Evolutionary conservation across 1,139 yeast species (phyloP).

Genomic region (Diutina rugosa): DNA sequence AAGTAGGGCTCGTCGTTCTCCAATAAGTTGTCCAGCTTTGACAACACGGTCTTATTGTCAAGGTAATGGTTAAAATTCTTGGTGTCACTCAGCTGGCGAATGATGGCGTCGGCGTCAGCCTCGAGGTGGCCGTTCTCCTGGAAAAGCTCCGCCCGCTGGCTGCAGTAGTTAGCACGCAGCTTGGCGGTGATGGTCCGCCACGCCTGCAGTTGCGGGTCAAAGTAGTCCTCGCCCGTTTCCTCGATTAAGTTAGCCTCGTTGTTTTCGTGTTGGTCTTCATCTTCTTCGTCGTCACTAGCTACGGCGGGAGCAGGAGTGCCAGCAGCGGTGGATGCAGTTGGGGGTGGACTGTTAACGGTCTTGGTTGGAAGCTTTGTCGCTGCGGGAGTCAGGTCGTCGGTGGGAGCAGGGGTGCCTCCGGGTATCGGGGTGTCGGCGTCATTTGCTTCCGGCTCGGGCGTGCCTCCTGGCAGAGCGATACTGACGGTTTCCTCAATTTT

Average conservation of each 20-base stretch:
- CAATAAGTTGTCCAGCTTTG: conserved; percentile 31
- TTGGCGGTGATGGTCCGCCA: conserved; percentile 79
- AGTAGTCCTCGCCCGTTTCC: conserved; percentile 13
- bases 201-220: conserved; percentile 32
- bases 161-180: conserved; percentile 64
- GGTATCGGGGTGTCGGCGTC: neutral
- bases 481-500: conserved; percentile 11
- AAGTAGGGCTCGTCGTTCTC: conserved; percentile 58
- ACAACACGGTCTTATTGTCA: conserved; percentile 26
- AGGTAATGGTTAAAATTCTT: conserved; percentile 35
- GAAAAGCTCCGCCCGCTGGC: conserved; percentile 56
- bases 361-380: neutral
- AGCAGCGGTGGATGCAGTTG: neutral
- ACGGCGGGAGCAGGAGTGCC: neutral
- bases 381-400: neutral
- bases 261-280: conserved; percentile 3
- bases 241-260: neutral
- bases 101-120: conserved; percentile 54
- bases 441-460: neutral
- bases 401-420: neutral
- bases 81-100: conserved; percentile 52
- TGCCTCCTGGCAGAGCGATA: neutral
- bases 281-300: conserved; percentile 3
- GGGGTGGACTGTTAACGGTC: neutral
- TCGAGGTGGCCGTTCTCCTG: conserved; percentile 42